Percentiles rank a stretch among this genome's conserved stretches.
Conservation (phyloP, 129 eudicot species). For the Smallanthus sonchifolius region DNA sequence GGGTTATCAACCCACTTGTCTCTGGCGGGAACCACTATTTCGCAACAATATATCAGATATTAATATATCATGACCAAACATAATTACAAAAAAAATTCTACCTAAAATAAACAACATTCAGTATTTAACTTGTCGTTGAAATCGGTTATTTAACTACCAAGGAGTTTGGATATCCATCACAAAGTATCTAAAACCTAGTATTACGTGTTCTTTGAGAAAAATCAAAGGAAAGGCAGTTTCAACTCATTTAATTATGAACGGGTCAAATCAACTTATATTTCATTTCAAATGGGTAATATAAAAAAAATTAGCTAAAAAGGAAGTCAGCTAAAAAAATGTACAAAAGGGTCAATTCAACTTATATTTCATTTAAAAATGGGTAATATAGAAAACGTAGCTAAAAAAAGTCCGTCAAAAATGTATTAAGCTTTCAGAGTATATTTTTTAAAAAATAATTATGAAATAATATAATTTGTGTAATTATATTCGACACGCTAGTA, state of each 20-base stretch:
- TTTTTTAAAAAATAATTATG: neutral
- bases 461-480: neutral
- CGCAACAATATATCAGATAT: slow-evolving; percentile 5
- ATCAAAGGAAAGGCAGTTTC: neutral
- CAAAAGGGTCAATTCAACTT: too few relatives aligned
- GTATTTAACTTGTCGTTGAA: neutral
- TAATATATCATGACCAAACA: neutral
- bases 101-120: neutral
- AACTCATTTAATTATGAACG: neutral
- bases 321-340: neutral
- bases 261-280: neutral
- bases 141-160: neutral
- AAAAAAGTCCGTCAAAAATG: too few relatives aligned
- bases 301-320: too few relatives aligned
- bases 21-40: slow-evolving; percentile 75
- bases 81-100: neutral
- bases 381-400: too few relatives aligned
- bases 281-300: neutral
- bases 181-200: slow-evolving; percentile 1
- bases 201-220: neutral
- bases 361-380: too few relatives aligned
- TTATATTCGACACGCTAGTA: neutral
- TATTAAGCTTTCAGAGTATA: too few relatives aligned
- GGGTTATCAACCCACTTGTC: slow-evolving; percentile 70
- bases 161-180: neutral